Evolutionary conservation across 2,329 filamentous ascomycete species (phyloP).

Genomic region (Massarina eburnea): DNA sequence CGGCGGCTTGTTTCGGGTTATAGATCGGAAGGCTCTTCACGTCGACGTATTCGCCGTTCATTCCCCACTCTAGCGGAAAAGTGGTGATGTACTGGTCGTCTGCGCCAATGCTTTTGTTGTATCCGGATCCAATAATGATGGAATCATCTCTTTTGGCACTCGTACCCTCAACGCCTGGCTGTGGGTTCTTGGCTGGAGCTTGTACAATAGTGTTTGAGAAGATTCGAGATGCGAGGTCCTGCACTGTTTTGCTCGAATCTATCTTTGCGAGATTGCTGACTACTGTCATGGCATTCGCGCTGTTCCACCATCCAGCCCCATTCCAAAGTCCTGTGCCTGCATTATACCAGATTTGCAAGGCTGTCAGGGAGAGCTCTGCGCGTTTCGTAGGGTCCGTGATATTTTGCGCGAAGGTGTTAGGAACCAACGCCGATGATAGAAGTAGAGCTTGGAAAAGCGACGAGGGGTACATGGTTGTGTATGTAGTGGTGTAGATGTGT

Average conservation of each 20-base stretch:
- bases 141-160: constrained; percentile 8
- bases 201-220: constrained; percentile 49
- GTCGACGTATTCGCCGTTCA: constrained; percentile 10
- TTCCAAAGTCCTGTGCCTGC: constrained; percentile 63
- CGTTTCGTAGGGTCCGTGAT: constrained; percentile 25
- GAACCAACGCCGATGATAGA: constrained; percentile 13
- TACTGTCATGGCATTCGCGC: constrained; percentile 65
- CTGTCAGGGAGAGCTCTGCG: constrained; percentile 39
- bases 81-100: constrained; percentile 17
- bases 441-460: constrained; percentile 13
- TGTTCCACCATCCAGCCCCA: constrained; percentile 72
- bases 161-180: constrained; percentile 25
- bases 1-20: constrained; percentile 7
- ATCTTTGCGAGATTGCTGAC: constrained; percentile 56
- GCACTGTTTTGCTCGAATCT: constrained; percentile 33
- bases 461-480: constrained; percentile 19
- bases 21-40: constrained; percentile 11
- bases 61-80: constrained; percentile 26
- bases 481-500: not conserved
- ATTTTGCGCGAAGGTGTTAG: constrained; percentile 27
- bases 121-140: constrained; percentile 15
- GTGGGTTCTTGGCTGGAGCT: constrained; percentile 34
- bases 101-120: constrained; percentile 23
- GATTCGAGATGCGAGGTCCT: constrained; percentile 40
- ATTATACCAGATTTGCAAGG: constrained; percentile 66